These are phyloP conservation scores for Tausonia pullulans DNA, from an alignment of 1,284 basidiomycete genomes.

Conservation along the genomic window DNA sequence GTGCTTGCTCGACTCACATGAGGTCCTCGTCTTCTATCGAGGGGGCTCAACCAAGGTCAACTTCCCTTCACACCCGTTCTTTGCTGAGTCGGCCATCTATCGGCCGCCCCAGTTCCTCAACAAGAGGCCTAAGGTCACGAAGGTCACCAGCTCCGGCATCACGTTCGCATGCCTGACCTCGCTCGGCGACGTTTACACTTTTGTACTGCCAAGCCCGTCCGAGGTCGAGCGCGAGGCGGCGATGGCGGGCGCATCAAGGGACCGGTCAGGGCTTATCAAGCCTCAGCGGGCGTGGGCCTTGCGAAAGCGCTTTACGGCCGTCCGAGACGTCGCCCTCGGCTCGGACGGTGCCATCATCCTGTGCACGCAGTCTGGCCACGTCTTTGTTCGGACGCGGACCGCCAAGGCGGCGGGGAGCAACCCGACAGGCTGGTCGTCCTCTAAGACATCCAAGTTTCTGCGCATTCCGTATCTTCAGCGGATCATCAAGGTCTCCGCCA, in stretches of 20 bases:
- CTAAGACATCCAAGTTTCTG: conserved; percentile 68
- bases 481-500: conserved; percentile 54
- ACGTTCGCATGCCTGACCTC: conserved; percentile 74
- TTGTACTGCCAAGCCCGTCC: conserved; percentile 45
- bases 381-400: conserved; percentile 64
- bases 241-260: conserved; percentile 25
- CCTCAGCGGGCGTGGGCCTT: conserved; percentile 88
- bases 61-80: conserved; percentile 58
- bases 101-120: conserved; percentile 57
- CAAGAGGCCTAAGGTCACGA: conserved; percentile 59
- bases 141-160: conserved; percentile 69
- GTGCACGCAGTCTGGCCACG: conserved; percentile 89
- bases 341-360: conserved; percentile 76
- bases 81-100: conserved; percentile 62
- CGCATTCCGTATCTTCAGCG: conserved; percentile 75
- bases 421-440: conserved; percentile 17
- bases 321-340: conserved; percentile 76
- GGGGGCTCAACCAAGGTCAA: conserved; percentile 30
- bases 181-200: conserved; percentile 86
- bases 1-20: conserved; percentile 58
- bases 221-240: conserved; percentile 30
- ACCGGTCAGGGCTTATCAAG: conserved; percentile 42
- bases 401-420: conserved; percentile 24
- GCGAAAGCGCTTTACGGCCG: conserved; percentile 61
- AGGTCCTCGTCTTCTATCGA: conserved; percentile 46